Conservation (phyloP, 345 rosid species). For the Lenwebbia sp. region DNA sequence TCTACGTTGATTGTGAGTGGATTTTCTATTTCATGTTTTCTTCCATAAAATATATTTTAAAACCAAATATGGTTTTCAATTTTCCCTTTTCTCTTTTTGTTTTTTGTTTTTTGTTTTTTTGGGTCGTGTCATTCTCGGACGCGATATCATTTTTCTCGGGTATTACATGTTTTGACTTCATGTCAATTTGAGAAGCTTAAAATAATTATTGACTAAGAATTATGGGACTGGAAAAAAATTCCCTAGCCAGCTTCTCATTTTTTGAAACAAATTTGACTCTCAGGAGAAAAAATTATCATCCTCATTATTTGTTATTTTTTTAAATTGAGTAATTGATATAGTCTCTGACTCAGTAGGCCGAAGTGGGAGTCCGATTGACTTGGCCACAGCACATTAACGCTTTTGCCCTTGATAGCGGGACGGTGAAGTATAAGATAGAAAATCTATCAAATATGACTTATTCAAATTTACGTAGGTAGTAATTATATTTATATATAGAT, state of each 20-base stretch:
- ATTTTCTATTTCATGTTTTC: neutral
- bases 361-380: neutral
- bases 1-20: neutral
- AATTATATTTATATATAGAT: neutral
- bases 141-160: neutral
- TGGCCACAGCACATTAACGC: neutral
- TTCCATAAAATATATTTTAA: neutral
- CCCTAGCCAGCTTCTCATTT: neutral
- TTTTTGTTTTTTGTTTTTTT: too few species aligned
- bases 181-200: neutral
- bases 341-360: neutral
- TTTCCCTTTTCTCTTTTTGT: neutral
- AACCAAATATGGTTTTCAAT: neutral
- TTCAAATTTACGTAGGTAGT: neutral
- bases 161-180: neutral
- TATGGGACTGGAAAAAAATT: neutral
- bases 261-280: neutral
- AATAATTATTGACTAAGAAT: neutral
- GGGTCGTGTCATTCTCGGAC: neutral
- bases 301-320: neutral
- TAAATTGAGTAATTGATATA: neutral
- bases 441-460: neutral
- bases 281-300: neutral
- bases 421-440: neutral
- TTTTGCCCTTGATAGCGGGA: neutral